Percentiles rank a stretch among this genome's conserved stretches.
Conservation (phyloP, 2,329 filamentous ascomycete genomes). For the Truncatella angustata region DNA sequence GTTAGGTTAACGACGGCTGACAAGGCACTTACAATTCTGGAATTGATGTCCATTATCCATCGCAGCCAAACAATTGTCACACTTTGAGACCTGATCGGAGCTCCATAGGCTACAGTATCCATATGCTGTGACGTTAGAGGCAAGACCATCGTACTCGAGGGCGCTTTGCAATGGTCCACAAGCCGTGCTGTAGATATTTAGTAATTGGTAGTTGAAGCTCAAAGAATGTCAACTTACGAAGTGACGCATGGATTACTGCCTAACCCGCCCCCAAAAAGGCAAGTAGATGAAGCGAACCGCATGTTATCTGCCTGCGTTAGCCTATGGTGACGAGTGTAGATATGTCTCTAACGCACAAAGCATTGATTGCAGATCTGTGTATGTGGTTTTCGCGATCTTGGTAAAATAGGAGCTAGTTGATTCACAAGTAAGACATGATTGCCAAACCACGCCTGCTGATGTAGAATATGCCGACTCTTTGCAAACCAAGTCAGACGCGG, state of each 20-base stretch:
- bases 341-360: slow-evolving; percentile 46
- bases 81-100: slow-evolving; percentile 37
- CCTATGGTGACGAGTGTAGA: background rate
- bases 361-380: slow-evolving; percentile 51
- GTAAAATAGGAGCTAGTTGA: slow-evolving; percentile 45
- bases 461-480: slow-evolving; percentile 36
- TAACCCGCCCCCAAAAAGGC: slow-evolving; percentile 44
- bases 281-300: slow-evolving; percentile 54
- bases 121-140: slow-evolving; percentile 41
- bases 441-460: slow-evolving; percentile 45
- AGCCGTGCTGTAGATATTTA: slow-evolving; percentile 42
- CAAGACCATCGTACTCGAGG: slow-evolving; percentile 49
- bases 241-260: slow-evolving; percentile 50
- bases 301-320: slow-evolving; percentile 49
- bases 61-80: slow-evolving; percentile 44
- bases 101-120: slow-evolving; percentile 55
- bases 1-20: background rate
- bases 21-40: slow-evolving; percentile 49
- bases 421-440: slow-evolving; percentile 53
- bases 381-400: slow-evolving; percentile 28
- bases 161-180: slow-evolving; percentile 48
- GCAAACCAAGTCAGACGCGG: slow-evolving; percentile 48
- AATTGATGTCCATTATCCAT: slow-evolving; percentile 37
- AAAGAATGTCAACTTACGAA: slow-evolving; percentile 34
- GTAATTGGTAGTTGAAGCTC: slow-evolving; percentile 3